Base-by-base conservation (phyloP, 495 filamentous ascomycete genomes). In the Letharia columbiana region DNA sequence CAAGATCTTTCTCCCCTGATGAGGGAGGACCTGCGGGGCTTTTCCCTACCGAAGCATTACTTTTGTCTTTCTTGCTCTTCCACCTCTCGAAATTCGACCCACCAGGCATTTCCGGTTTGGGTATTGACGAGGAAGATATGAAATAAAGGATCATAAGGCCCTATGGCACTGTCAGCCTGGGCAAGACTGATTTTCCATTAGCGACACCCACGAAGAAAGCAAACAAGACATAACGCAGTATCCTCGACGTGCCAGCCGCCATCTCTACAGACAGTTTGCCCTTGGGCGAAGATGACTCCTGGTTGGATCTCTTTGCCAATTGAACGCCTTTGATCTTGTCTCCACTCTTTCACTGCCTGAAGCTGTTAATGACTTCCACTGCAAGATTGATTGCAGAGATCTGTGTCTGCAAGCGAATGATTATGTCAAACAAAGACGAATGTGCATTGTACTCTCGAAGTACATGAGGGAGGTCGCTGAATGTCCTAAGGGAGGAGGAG, bases 211-310 rank as follows among this genome's bases (percentile, higher is more conserved):
- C 94, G 70, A 95, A 86, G 72, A 91, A 84, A 65, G 91, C 88
- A 71, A 97, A 85, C 66, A 96, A 77, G 69, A 96, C 86, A 78
- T 98, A 97, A 74, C 95, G 91, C 74, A 93, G 74, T 75, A 89
- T 89, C 77, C 86, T 85, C 67, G 82, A 83, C 60, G 83, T 84
- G 66, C 86, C 81, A 49, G 85, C 78, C 69, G 86, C 84, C 89
- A 91, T 91, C 68, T 60, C 81, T 75, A 68, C 45, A 65, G 68
- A 57, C 13, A 66, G n/a, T 45, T 62, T 61, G 67, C 50, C 70
- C 41, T 62, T 50, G 18, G 47, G 68, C 65, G 67, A 59, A 64
- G 54, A 45, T 4, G 33, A 31, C 17, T 10, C 17, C 20, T 3
- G 33, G 20, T 35, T 57, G 33, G 33, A 11, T 20, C 31, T 37